These are phyloP conservation scores for Reutealis trisperma DNA, from an alignment of 345 rosid species.

Conservation along the genomic window DNA sequence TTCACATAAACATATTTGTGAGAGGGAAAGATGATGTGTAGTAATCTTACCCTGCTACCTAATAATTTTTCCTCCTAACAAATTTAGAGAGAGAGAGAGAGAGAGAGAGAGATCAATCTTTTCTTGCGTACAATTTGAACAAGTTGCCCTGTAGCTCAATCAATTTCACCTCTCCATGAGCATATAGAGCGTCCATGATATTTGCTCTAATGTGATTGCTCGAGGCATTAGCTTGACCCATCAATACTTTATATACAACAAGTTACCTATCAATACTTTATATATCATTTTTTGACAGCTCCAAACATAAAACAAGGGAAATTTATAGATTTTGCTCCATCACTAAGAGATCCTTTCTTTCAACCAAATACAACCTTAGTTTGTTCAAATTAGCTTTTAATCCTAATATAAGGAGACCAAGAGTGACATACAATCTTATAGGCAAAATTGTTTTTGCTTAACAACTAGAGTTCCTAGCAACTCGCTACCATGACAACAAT, in stretches of 20 bases:
- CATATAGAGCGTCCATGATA: too few relatives aligned
- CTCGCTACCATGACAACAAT: not conserved
- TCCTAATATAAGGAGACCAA: not conserved
- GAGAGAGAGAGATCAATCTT: not conserved
- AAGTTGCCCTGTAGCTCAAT: not conserved
- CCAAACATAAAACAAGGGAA: not conserved
- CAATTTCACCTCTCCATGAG: too few relatives aligned
- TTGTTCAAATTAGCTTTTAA: not conserved
- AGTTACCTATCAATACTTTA: too few relatives aligned
- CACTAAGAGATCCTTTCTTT: too few relatives aligned
- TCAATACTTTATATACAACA: too few relatives aligned
- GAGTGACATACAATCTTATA: not conserved
- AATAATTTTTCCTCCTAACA: not conserved
- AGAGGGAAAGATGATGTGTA: not conserved
- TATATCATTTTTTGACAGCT: too few relatives aligned
- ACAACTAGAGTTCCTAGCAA: not conserved
- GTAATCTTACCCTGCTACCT: not conserved
- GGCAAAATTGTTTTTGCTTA: not conserved
- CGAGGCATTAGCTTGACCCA: not conserved
- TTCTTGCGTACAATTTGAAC: not conserved
- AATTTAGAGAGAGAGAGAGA: not conserved
- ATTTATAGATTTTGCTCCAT: too few relatives aligned
- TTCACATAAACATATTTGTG: not conserved
- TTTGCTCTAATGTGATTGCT: not conserved
- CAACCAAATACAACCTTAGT: not conserved